Base-by-base conservation (phyloP, 305 asterid species). In the Fraxinus paxiana region DNA sequence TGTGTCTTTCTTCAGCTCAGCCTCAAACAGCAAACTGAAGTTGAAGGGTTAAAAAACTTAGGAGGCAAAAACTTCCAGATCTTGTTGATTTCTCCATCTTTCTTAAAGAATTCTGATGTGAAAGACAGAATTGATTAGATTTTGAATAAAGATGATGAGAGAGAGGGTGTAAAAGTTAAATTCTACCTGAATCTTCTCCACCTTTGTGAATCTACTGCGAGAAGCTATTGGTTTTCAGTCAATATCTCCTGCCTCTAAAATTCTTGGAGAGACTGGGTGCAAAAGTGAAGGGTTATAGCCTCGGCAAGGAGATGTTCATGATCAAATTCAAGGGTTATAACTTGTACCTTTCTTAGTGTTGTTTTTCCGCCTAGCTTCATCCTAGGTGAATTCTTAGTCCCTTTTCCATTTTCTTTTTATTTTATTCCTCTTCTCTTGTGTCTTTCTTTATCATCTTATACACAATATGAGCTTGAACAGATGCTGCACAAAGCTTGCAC, bases 1-100 rank as follows among this genome's bases (percentile, higher is more conserved):
- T 88, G 97, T 0, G 91, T 96, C 59, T 88, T 87, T 84, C 93
- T 96, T 56, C 88, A 70, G 79, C 92, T 94, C 70, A 90, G 90
- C 77, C 88, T 86, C 8, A 46, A 46, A 73, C 99, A 94, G 70
- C 87, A 83, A 83, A 71, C 79, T 65, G 95, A 88, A 74, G 91
- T 93, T 73, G 82, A 83, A 77, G 92, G 85, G 67, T 67, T 96
- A 80, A 84, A 71, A 79, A 85, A 83, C n/a, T 26, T 76, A 71
- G 81, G 82, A 72, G 80, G 82, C 26, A 48, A 54, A 15, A 76
- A 73, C 8, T 43, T 43, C 54, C 54, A 43, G 5, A 13, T 43
- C 54, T 2, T 43, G 54, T 43, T 12, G 10, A 43, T 43, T 43
- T 43, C 54, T 43, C 51, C 4, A 41, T 41, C 5, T 12, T 43